A percentile compares a stretch with the other conserved stretches of the same genome.
These are phyloP conservation scores for Naganishia sp. DNA, from an alignment of 1,284 basidiomycete species.

Conservation along the genomic window DNA sequence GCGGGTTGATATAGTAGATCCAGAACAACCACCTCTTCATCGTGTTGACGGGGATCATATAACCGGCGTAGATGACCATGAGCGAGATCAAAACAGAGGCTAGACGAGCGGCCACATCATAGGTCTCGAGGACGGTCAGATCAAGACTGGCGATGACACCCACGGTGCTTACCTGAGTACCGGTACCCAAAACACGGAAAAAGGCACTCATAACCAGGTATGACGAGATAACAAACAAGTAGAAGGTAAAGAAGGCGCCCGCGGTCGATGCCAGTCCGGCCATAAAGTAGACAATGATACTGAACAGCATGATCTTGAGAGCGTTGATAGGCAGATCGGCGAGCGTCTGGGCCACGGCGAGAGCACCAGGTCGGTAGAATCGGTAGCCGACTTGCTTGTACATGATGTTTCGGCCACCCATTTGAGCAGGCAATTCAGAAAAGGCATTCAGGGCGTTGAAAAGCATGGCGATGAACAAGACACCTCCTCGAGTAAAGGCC, in stretches of 20 bases:
- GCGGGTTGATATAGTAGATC: slow-evolving; percentile 69
- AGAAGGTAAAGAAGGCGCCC: slow-evolving; percentile 57
- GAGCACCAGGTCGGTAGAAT: slow-evolving; percentile 75
- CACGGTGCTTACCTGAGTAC: slow-evolving; percentile 40
- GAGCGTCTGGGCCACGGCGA: slow-evolving; percentile 63
- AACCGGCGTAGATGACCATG: slow-evolving; percentile 53
- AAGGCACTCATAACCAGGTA: slow-evolving; percentile 57
- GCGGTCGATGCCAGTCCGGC: slow-evolving; percentile 54
- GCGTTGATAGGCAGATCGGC: slow-evolving; percentile 58
- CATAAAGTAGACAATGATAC: slow-evolving; percentile 53
- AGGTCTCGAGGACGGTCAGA: slow-evolving; percentile 44
- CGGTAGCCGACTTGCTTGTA: slow-evolving; percentile 69
- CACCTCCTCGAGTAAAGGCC: slow-evolving; percentile 82
- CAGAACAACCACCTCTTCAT: slow-evolving; percentile 73
- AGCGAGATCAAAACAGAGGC: slow-evolving; percentile 57
- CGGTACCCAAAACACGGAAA: slow-evolving; percentile 58
- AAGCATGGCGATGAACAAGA: slow-evolving; percentile 73
- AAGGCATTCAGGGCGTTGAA: slow-evolving; percentile 76
- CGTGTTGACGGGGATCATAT: slow-evolving; percentile 59
- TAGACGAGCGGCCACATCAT: slow-evolving; percentile 58
- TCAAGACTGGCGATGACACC: too few relatives aligned
- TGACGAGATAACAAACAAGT: slow-evolving; percentile 49
- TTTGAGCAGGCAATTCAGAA: slow-evolving; percentile 59
- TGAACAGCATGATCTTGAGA: slow-evolving; percentile 57
- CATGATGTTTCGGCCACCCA: slow-evolving; percentile 68